Percentiles rank a stretch among this genome's conserved stretches.
phyloP scores from a whole-genome alignment of 306 rosid species.

The Cucurbita maxima region DNA sequence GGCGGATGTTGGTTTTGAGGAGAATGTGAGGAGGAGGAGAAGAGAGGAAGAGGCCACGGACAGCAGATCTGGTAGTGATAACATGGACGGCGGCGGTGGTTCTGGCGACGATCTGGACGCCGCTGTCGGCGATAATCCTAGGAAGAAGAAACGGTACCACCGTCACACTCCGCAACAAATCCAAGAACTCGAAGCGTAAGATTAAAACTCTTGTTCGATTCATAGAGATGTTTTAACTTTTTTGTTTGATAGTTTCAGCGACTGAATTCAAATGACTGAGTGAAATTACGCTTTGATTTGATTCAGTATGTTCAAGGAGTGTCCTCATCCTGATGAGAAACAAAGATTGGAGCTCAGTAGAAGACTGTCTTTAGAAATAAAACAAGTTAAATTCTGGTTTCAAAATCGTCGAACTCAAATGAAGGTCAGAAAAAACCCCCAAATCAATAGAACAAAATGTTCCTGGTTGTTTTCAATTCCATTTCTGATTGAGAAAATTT shows the following conservation, averaged over 20 bases:
- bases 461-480: neutral
- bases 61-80: conserved; percentile 93
- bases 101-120: conserved; percentile 89
- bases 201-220: no score
- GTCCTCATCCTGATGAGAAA: conserved; percentile 97
- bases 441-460: no score
- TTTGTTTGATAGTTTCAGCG: no score
- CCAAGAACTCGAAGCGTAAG: conserved; percentile 90
- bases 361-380: conserved; percentile 65
- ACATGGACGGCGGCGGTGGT: conserved; percentile 53
- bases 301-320: conserved; percentile 73
- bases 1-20: conserved; percentile 40
- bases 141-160: conserved; percentile 71
- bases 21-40: conserved; percentile 43
- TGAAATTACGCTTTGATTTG: neutral
- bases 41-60: conserved; percentile 39
- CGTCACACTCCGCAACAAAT: conserved; percentile 98
- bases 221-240: no score
- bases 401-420: conserved; percentile 96
- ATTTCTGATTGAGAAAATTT: neutral
- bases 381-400: conserved; percentile 97
- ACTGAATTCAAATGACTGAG: neutral
- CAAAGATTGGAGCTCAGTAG: conserved; percentile 75
- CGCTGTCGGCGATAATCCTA: conserved; percentile 40
- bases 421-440: conserved; percentile 37